These are phyloP conservation scores for Termitomyces sp. DNA, from an alignment of 768 basidiomycete species.

Conservation along the genomic window DNA sequence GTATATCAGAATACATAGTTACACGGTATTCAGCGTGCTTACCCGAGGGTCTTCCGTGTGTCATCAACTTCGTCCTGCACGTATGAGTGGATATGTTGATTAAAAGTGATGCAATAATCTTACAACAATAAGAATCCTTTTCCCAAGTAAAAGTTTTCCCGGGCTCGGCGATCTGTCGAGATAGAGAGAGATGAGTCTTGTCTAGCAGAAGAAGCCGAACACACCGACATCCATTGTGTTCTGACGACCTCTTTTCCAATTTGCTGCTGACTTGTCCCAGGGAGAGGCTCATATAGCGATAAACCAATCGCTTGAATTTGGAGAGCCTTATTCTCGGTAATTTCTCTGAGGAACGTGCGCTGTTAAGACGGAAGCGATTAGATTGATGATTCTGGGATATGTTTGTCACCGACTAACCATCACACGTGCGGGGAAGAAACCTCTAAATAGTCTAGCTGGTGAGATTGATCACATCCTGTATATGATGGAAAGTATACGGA, in stretches of 20 bases:
- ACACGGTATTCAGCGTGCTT: conserved; percentile 19
- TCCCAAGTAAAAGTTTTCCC: conserved; percentile 69
- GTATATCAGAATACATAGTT: not conserved
- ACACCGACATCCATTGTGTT: conserved; percentile 91
- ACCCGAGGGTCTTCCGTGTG: conserved; percentile 86
- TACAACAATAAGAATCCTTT: conserved; percentile 78
- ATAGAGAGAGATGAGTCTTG: conserved; percentile 1
- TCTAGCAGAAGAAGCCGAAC: not conserved
- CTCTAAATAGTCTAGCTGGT: conserved; percentile 38
- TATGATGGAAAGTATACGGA: conserved; percentile 34
- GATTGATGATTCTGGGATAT: conserved; percentile 2
- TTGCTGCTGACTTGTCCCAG: conserved; percentile 65
- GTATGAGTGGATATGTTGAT: not conserved
- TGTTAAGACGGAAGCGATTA: conserved; percentile 19
- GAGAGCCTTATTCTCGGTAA: conserved; percentile 66
- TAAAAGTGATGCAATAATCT: conserved; percentile 20
- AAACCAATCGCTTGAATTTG: conserved; percentile 96
- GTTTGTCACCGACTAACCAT: conserved; percentile 38
- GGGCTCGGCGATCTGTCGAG: conserved; percentile 53
- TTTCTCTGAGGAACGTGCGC: conserved; percentile 82
- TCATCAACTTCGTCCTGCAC: conserved; percentile 83
- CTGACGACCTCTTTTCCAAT: conserved; percentile 83
- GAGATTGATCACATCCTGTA: conserved; percentile 12
- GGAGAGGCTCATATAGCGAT: conserved; percentile 88
- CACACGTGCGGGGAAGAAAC: conserved; percentile 94